Conservation (phyloP, 2,329 filamentous ascomycete genomes). For the Colletotrichum magnum region DNA sequence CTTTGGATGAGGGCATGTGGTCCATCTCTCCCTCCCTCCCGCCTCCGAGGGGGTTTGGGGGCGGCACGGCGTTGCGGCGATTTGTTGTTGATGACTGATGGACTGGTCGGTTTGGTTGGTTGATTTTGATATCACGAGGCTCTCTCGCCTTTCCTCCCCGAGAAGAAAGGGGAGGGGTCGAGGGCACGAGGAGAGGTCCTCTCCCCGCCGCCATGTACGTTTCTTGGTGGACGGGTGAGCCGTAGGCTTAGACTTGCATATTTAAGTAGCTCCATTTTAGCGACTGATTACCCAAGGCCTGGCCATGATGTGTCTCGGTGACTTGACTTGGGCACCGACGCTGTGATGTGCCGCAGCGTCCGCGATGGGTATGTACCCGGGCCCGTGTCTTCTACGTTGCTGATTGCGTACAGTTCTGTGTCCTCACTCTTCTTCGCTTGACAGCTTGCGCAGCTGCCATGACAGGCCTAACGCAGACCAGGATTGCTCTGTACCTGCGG, state of each 20-base stretch:
- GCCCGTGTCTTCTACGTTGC: too few relatives aligned
- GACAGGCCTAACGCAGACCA: too few relatives aligned
- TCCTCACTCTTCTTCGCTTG: too few relatives aligned
- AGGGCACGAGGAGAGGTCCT: background rate
- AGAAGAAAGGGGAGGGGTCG: background rate
- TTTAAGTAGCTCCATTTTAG: slow-evolving; percentile 26
- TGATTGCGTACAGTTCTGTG: too few relatives aligned
- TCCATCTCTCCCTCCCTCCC: background rate
- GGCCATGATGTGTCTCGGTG: too few relatives aligned
- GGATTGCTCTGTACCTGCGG: too few relatives aligned
- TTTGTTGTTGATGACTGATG: slow-evolving; percentile 19
- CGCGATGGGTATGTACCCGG: too few relatives aligned
- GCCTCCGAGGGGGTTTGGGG: too few relatives aligned
- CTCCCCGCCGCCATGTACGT: slow-evolving; percentile 3
- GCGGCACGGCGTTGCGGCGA: slow-evolving; percentile 39
- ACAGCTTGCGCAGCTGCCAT: too few relatives aligned
- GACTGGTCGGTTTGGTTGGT: slow-evolving; percentile 9
- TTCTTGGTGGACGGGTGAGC: slow-evolving; percentile 23
- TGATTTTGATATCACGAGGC: slow-evolving; percentile 39
- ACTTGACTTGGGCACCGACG: too few relatives aligned
- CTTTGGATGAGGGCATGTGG: slow-evolving; percentile 3
- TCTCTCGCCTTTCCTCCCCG: slow-evolving; percentile 4
- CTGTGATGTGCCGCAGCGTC: too few relatives aligned
- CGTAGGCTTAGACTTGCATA: slow-evolving; percentile 14
- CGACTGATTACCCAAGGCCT: slow-evolving; percentile 5